Evolutionary conservation across 2,329 filamentous ascomycete species (phyloP).

Genomic region (Dactylellina haptotyla): DNA sequence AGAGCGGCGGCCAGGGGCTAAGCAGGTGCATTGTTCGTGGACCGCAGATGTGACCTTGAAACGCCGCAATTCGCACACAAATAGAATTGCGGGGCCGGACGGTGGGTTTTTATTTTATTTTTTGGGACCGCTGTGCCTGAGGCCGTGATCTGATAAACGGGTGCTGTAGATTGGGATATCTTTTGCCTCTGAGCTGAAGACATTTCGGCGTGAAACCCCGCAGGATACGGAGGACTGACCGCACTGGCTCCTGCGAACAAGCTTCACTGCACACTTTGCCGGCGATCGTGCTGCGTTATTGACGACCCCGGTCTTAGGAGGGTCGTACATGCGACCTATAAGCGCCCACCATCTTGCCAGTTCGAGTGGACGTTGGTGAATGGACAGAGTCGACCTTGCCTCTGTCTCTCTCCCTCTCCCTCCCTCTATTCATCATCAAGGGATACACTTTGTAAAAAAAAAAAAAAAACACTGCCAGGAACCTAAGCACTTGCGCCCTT

Average conservation of each 20-base stretch:
- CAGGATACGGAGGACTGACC: not conserved
- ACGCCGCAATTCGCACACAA: constrained; percentile 29
- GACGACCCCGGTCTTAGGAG: constrained; percentile 18
- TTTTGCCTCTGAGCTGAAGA: not conserved
- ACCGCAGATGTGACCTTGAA: constrained; percentile 7
- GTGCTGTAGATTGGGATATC: too few species aligned
- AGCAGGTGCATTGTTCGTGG: not conserved
- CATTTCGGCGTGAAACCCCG: not conserved
- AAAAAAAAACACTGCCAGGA: too few species aligned
- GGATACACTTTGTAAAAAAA: too few species aligned
- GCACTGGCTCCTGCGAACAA: not conserved
- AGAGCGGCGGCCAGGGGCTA: not conserved
- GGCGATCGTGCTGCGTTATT: not conserved
- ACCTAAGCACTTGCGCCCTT: too few species aligned
- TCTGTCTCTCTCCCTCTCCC: too few species aligned
- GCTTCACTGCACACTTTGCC: too few species aligned
- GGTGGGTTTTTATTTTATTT: not conserved
- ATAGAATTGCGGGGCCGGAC: constrained; percentile 11
- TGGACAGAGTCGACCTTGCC: constrained; percentile 15
- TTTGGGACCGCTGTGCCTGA: not conserved
- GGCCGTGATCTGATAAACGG: constrained; percentile 10
- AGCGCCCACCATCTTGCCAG: constrained; percentile 29
- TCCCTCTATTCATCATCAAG: constrained; percentile 24
- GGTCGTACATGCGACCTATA: constrained; percentile 49
- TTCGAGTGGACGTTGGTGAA: constrained; percentile 2